These are phyloP conservation scores for Penicillium psychrosexuale DNA, from an alignment of 2,329 filamentous ascomycete genomes.

Conservation along the genomic window DNA sequence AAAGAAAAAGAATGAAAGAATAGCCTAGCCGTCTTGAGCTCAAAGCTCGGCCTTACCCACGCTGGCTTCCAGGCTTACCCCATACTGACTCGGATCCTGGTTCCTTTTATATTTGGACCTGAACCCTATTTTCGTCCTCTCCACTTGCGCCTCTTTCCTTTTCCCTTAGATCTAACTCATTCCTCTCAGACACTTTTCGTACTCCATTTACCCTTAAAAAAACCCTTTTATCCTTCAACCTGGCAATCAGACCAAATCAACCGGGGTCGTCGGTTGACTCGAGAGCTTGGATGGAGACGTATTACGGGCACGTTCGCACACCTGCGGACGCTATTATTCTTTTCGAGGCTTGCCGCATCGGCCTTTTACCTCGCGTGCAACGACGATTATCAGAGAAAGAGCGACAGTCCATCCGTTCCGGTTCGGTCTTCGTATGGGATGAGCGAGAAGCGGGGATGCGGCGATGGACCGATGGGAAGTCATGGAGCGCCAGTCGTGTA, in stretches of 20 bases:
- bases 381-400: slow-evolving; percentile 93
- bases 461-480: slow-evolving; percentile 97
- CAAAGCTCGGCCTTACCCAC: slow-evolving; percentile 24
- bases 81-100: slow-evolving; percentile 22
- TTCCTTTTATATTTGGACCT: slow-evolving; percentile 25
- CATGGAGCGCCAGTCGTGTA: slow-evolving; percentile 96
- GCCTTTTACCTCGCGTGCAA: slow-evolving; percentile 86
- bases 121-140: slow-evolving; percentile 14
- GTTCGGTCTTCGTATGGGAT: slow-evolving; percentile 99
- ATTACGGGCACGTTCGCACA: slow-evolving; percentile 91
- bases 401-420: slow-evolving; percentile 89
- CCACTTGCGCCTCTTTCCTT: slow-evolving; percentile 16
- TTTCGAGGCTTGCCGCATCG: slow-evolving; percentile 94
- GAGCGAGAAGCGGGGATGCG: slow-evolving; percentile 97
- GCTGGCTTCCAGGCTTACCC: slow-evolving; percentile 22
- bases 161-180: slow-evolving; percentile 13
- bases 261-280: slow-evolving; percentile 20
- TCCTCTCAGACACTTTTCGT: slow-evolving; percentile 2
- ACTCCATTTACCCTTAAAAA: slow-evolving; percentile 2
- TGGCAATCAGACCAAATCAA: slow-evolving; percentile 13
- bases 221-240: background rate
- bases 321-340: slow-evolving; percentile 94
- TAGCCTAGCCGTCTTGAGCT: slow-evolving; percentile 22
- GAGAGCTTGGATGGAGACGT: slow-evolving; percentile 76
- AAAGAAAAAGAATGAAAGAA: slow-evolving; percentile 12